Evolutionary conservation across 108 stramenopile species (phyloP).

Genomic region (Conticribra weissflogii): DNA sequence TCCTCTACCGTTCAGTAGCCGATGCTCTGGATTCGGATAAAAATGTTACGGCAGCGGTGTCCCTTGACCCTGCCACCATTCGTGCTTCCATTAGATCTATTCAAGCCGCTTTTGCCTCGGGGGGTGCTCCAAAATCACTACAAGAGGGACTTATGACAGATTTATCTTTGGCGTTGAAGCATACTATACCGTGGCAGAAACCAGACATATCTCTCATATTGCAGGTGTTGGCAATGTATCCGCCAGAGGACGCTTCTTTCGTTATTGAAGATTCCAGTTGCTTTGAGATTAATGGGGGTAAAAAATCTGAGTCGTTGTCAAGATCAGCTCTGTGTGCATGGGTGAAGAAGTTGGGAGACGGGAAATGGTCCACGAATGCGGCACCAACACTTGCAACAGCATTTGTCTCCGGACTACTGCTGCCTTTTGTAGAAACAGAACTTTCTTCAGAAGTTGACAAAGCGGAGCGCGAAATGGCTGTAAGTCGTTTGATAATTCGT

Average conservation of each 20-base stretch:
- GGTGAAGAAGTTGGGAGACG: constrained; percentile 38
- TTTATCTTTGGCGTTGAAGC: constrained; percentile 31
- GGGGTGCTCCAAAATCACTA: constrained; percentile 48
- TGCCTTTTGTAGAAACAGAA: constrained; percentile 22
- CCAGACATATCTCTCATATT: constrained; percentile 47
- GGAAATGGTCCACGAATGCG: constrained; percentile 41
- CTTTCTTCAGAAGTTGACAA: constrained; percentile 7
- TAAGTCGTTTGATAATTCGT: no score
- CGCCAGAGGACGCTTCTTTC: constrained; percentile 30
- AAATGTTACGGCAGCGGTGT: not conserved
- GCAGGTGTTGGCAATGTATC: constrained; percentile 49
- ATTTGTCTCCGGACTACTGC: constrained; percentile 50
- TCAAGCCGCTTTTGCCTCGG: constrained; percentile 39
- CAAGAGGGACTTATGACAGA: constrained; percentile 32
- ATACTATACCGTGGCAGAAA: constrained; percentile 36
- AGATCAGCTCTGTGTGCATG: constrained; percentile 39
- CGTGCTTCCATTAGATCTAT: constrained; percentile 28
- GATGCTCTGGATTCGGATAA: constrained; percentile 26
- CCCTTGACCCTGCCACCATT: constrained; percentile 19
- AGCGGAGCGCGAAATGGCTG: constrained; percentile 43
- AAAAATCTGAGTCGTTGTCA: constrained; percentile 14
- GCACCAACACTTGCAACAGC: constrained; percentile 51
- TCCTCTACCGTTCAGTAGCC: constrained; percentile 33
- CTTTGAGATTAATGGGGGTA: not conserved
- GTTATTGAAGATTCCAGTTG: not conserved